These are phyloP conservation scores for Austroboletus festivus DNA, from an alignment of 768 basidiomycete genomes.

Conservation along the genomic window DNA sequence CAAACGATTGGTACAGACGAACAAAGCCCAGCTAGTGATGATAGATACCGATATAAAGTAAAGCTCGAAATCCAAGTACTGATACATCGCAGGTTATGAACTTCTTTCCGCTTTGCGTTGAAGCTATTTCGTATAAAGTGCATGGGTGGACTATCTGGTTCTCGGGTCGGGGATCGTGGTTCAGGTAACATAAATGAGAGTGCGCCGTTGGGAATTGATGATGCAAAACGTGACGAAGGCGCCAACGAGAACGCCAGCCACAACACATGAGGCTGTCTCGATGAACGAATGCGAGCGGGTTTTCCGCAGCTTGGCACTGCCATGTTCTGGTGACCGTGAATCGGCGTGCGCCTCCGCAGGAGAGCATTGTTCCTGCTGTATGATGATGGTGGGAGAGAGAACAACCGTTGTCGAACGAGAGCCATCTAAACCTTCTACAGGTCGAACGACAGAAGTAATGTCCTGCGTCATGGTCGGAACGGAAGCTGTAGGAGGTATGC, in stretches of 20 bases:
- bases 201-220: conserved; percentile 45
- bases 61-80: conserved; percentile 7
- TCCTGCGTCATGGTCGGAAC: conserved; percentile 3
- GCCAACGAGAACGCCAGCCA: conserved; percentile 60
- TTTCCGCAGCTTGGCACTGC: conserved; percentile 14
- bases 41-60: conserved; percentile 32
- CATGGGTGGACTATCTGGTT: not conserved
- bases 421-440: conserved; percentile 2
- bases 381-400: conserved; percentile 26
- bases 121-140: not conserved
- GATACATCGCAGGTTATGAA: conserved; percentile 19
- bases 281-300: conserved; percentile 22
- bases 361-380: conserved; percentile 17
- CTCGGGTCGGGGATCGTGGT: not conserved
- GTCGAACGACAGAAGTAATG: not conserved
- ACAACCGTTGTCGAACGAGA: conserved; percentile 15
- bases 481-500: conserved; percentile 1
- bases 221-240: conserved; percentile 54
- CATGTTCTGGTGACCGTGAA: conserved; percentile 3
- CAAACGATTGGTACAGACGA: not conserved
- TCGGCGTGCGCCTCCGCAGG: conserved; percentile 14
- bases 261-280: conserved; percentile 43
- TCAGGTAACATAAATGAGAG: conserved; percentile 40
- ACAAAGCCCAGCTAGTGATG: conserved; percentile 9
- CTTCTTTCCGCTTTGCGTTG: conserved; percentile 1